Base-by-base conservation (phyloP, 78 protist genomes). In the Dictyostelium capitatum region DNA sequence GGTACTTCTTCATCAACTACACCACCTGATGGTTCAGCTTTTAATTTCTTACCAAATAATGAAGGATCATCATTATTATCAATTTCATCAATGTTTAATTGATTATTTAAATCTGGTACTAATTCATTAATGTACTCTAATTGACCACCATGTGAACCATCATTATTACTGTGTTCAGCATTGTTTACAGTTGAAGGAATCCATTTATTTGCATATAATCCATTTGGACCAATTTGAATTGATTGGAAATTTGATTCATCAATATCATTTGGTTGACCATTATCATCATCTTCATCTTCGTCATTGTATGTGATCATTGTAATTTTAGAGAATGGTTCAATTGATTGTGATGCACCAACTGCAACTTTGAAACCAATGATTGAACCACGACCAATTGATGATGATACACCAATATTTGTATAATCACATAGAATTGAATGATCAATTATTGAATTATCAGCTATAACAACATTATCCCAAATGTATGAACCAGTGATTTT, bases 401-500 rank as follows among this genome's bases (percentile, higher is more conserved):
- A 46, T 19, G 67, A n/a, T 0, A 87, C 2, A 6, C 50, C 6
- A 17, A 92, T n/a, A 43, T 17, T 56, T 14, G 95, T 83, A 43
- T 69, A 54, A n/a, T 72, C 53, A 77, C 92, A 77, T 11, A 96
- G 48, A 43, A 96, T 70, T 4, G 95, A 92, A 6, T 50, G 25
- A 4, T 70, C 70, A 20, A 96, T 57, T 7, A 53, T 8, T 3
- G 53, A 32, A 37, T 80, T 67, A 87, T 95, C 97, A 11, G 83
- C 79, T 1, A 96, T 95, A 48, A 78, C 83, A 14, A 81, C 97
- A 30, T 83, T 74, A 54, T 94, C 95, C 97, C 96, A 96, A 23
- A 96, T 25, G 80, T 90, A 96, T 78, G 93, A n/a, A 37, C 90
- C 92, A 23, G 14, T 28, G 64, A 97, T 83, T 57, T 50, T 37